Evolutionary conservation across 106 monocot genomes (phyloP).

Genomic region (Dactylorhiza incarnata): DNA sequence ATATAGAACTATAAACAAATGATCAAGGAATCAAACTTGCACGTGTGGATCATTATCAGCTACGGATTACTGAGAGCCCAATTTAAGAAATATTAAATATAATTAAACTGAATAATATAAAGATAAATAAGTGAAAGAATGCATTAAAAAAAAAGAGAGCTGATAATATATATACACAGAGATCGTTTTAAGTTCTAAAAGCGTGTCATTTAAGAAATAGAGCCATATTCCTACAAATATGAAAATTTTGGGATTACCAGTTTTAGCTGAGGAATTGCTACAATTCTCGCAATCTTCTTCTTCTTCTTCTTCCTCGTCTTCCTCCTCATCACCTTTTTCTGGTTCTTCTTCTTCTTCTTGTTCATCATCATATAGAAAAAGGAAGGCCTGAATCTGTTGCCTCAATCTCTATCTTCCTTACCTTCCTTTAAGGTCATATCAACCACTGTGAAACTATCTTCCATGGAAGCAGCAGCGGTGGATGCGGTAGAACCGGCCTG

Average conservation of each 20-base stretch:
- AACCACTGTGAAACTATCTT: slow-evolving; percentile 23
- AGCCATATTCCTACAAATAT: slow-evolving; percentile 8
- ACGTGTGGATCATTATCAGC: background rate
- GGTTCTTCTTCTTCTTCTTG: too few species aligned
- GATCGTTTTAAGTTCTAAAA: background rate
- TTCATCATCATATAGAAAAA: background rate
- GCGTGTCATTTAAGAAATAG: background rate
- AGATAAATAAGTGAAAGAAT: background rate
- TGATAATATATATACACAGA: background rate
- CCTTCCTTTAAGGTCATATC: slow-evolving; percentile 68
- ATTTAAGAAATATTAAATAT: background rate
- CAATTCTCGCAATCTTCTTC: background rate
- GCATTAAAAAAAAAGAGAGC: too few species aligned
- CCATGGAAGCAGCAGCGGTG: background rate
- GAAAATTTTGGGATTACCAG: background rate
- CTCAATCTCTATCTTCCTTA: slow-evolving; percentile 46
- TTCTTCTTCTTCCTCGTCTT: too few species aligned
- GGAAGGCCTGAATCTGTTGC: background rate
- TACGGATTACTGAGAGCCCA: background rate
- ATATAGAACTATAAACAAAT: background rate
- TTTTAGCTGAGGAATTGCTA: background rate
- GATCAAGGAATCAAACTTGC: background rate
- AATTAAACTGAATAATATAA: background rate
- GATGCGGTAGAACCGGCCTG: slow-evolving; percentile 46
- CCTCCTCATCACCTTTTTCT: too few species aligned